These are phyloP conservation scores for Quercus lobata DNA, from an alignment of 331 rosid genomes.

Conservation along the genomic window DNA sequence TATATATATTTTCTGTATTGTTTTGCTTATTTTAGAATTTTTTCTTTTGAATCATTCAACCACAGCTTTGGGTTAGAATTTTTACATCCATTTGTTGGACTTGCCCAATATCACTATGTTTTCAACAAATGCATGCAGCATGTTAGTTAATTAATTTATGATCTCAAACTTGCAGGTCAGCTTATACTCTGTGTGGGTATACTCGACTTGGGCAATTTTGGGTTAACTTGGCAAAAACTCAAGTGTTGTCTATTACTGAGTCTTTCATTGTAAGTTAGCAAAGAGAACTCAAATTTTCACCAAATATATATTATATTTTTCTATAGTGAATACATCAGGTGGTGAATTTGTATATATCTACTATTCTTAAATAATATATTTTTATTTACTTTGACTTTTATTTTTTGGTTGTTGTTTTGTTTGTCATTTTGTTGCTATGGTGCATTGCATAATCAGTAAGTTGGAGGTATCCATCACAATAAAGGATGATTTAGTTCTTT, in stretches of 20 bases:
- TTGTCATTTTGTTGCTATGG: background rate
- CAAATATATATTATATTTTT: background rate
- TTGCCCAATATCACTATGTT: background rate
- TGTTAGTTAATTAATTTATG: constrained; percentile 14
- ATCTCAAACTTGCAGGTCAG: constrained; percentile 23
- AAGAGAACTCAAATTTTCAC: background rate
- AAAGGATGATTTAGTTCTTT: background rate
- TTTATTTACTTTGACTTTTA: background rate
- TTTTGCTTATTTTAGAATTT: background rate
- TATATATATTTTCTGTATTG: too few relatives aligned
- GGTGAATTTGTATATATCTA: background rate
- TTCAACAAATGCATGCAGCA: background rate
- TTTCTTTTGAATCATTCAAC: background rate
- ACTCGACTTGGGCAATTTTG: constrained; percentile 20
- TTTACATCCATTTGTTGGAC: background rate
- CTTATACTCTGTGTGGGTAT: constrained; percentile 23
- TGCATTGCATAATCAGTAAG: background rate
- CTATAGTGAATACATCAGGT: background rate
- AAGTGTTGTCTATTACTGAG: background rate
- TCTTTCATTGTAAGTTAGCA: constrained; percentile 13
- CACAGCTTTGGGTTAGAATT: background rate
- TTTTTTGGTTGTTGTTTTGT: background rate
- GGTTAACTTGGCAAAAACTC: background rate
- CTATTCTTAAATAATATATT: background rate
- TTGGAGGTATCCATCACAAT: background rate